Conservation (phyloP, 108 stramenopile genomes). For the Cyclotella kingstonii region DNA sequence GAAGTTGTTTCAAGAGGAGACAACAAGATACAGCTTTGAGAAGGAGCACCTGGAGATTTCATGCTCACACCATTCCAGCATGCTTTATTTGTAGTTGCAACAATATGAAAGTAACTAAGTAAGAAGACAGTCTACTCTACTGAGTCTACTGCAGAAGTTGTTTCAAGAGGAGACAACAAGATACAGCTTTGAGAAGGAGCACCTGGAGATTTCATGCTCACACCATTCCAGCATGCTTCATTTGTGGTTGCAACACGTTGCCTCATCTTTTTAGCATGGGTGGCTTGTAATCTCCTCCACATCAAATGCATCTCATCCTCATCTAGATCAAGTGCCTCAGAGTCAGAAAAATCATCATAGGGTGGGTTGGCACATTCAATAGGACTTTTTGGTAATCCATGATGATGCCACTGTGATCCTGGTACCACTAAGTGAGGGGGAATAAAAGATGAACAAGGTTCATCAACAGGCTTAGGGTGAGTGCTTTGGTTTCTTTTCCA, state of each 20-base stretch:
- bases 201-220: slow-evolving; percentile 6
- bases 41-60: slow-evolving; percentile 5
- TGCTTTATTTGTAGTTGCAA: background rate
- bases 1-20: slow-evolving; percentile 7
- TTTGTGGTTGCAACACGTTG: slow-evolving; percentile 9
- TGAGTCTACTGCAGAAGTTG: background rate
- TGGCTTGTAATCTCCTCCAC: slow-evolving; percentile 17
- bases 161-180: slow-evolving; percentile 12
- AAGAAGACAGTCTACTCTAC: background rate
- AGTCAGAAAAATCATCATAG: background rate
- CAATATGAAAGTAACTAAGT: too few relatives aligned
- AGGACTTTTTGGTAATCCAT: slow-evolving; percentile 1
- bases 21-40: slow-evolving; percentile 1
- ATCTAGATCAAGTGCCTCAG: slow-evolving; percentile 23
- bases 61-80: background rate
- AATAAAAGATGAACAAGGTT: background rate
- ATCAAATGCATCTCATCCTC: slow-evolving; percentile 24
- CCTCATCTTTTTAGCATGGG: slow-evolving; percentile 20
- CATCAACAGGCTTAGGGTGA: background rate
- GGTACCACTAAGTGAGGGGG: slow-evolving; percentile 17
- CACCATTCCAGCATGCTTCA: background rate
- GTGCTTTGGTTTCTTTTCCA: too few relatives aligned
- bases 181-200: background rate
- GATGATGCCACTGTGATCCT: background rate
- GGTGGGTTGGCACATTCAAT: slow-evolving; percentile 1